Conservation (phyloP, 2,329 filamentous ascomycete genomes). For the Fusarium albosuccineum region DNA sequence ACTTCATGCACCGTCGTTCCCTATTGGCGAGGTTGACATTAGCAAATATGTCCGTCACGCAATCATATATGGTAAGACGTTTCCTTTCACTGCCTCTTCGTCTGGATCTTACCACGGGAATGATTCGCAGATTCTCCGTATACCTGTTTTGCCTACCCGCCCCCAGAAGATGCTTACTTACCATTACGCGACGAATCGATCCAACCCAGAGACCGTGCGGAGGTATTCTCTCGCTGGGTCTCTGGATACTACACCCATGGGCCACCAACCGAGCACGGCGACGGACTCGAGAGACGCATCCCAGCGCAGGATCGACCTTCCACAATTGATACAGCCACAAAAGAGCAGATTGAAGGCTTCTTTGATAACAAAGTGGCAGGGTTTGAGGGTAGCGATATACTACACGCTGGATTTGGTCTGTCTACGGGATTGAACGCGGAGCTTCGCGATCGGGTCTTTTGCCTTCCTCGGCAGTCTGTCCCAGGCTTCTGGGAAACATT, state of each 20-base stretch:
- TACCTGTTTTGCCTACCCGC: background rate
- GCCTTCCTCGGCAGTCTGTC: no score
- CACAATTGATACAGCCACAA: background rate
- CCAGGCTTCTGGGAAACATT: background rate
- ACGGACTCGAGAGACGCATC: background rate
- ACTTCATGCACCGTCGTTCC: background rate
- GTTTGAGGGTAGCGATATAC: background rate
- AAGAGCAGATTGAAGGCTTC: background rate
- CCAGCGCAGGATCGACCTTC: background rate
- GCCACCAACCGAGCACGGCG: background rate
- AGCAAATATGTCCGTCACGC: background rate
- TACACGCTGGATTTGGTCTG: background rate
- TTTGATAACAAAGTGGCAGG: background rate
- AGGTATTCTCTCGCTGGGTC: background rate
- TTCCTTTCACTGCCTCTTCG: background rate
- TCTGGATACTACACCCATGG: background rate
- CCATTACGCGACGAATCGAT: background rate
- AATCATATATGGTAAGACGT: background rate
- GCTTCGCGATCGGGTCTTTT: background rate
- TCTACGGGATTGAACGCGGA: background rate
- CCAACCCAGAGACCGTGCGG: background rate
- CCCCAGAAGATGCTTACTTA: background rate
- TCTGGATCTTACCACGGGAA: background rate
- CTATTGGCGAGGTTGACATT: background rate
- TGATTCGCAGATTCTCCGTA: background rate